Evolutionary conservation across 345 rosid genomes (phyloP).

Genomic region (Mallotus nudiflorus): DNA sequence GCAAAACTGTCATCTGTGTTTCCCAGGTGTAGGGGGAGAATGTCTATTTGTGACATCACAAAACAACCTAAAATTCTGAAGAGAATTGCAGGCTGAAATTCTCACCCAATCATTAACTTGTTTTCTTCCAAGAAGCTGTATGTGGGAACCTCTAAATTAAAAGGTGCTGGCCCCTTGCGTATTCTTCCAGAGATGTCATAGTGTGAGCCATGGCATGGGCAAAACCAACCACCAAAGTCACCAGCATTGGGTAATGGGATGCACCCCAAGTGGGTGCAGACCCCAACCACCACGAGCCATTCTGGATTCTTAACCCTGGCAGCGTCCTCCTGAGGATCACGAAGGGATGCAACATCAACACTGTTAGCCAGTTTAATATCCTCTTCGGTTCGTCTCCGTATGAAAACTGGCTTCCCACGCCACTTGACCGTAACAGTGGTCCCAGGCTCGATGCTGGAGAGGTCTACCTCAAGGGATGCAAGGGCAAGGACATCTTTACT

Average conservation of each 20-base stretch:
- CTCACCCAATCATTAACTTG: constrained; percentile 79
- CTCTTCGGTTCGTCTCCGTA: constrained; percentile 88
- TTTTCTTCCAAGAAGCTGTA: constrained; percentile 85
- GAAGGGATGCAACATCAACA: constrained; percentile 71
- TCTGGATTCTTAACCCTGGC: constrained; percentile 87
- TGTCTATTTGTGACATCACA: constrained; percentile 25
- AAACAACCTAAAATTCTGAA: constrained; percentile 11
- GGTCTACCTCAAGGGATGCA: constrained; percentile 94
- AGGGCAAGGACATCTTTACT: constrained; percentile 94
- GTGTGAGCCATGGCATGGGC: constrained; percentile 97
- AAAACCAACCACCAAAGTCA: constrained; percentile 96
- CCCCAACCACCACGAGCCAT: constrained; percentile 90
- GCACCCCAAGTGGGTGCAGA: constrained; percentile 96
- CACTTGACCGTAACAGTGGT: constrained; percentile 90
- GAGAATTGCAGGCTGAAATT: background rate
- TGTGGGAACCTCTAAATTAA: constrained; percentile 86
- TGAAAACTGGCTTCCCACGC: constrained; percentile 98
- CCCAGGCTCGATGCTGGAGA: constrained; percentile 83
- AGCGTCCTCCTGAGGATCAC: constrained; percentile 80
- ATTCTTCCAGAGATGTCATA: constrained; percentile 93
- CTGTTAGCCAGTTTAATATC: constrained; percentile 85
- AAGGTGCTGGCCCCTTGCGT: constrained; percentile 95
- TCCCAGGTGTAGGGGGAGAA: constrained; percentile 23
- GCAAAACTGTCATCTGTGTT: constrained; percentile 15
- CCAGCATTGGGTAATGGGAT: constrained; percentile 98